Evolutionary conservation across 495 filamentous ascomycete genomes (phyloP), one percentile per base, ranked within the genome.

Genomic region (Xylaria bambusicola): DNA sequence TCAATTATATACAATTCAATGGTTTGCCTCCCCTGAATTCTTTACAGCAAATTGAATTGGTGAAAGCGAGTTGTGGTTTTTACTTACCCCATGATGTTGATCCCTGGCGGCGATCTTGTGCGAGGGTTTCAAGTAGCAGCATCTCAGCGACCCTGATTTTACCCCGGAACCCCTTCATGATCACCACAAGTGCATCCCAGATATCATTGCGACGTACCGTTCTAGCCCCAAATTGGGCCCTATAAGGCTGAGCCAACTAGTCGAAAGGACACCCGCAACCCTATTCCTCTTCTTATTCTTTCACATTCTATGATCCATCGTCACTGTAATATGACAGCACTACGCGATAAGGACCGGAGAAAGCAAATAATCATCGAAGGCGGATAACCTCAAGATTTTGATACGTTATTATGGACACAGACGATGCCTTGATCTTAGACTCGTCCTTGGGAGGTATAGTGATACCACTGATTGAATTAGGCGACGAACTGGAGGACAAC

Each of bases 171-270:
- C 51, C 18, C 5, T 20, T 6, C 8, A 33, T 33, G 29, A 5
- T 10, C 29, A 33, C 29, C 29, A 5, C 29, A 10, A 33, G 5
- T 33, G 29, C 29, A 33, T 33, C 29, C 10, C 5, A 10, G 29
- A 33, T 33, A n/a, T n/a, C n/a, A n/a, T n/a, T n/a, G n/a, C n/a
- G n/a, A 31, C 1, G 9, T 12, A 52, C 27, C 27, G 2, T 17
- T 20, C 33, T 3, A 3, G n/a, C 8, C 7, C 9, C 35, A 23
- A 31, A 2, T n/a, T n/a, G 5, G 35, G 35, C n/a, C 52, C 44
- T 54, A 54, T 54, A 54, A 54, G 52, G 52, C 38, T 33, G 52
- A 38, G 38, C 38, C 52, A 36, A 54, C 41, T 24, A 6, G 24
- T 21, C 24, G 0, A n/a, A 54, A 20, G 13, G 47, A 20, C 15